A percentile compares a stretch with the other conserved stretches of the same genome.
Evolutionary conservation across 495 filamentous ascomycete species (phyloP).

Genomic region (Aspergillus egyptiacus): DNA sequence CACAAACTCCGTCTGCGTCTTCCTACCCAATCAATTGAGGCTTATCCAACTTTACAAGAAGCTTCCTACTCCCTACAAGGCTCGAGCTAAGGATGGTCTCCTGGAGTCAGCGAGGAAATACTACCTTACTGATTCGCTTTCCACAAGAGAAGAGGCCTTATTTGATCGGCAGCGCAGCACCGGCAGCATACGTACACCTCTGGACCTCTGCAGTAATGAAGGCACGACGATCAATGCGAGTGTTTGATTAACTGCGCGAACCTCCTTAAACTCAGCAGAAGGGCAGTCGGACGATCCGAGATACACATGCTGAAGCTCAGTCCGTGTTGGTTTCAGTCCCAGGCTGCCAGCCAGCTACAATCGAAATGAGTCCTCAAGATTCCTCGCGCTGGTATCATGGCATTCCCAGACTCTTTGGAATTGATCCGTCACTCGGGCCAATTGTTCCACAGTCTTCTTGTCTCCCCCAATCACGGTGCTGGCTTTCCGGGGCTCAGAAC

Average conservation of each 20-base stretch:
- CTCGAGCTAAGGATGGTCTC: too few relatives aligned
- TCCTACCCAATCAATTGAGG: neutral
- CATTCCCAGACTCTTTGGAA: neutral
- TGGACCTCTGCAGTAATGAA: too few relatives aligned
- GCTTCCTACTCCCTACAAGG: too few relatives aligned
- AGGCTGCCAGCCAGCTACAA: too few relatives aligned
- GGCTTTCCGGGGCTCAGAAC: neutral
- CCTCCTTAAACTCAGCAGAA: neutral
- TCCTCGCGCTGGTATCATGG: neutral
- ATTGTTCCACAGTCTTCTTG: neutral
- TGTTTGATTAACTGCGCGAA: neutral
- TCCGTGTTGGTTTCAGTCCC: too few relatives aligned
- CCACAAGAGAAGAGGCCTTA: neutral
- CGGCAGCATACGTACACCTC: slow-evolving; percentile 3
- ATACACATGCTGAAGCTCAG: neutral
- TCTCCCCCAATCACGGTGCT: neutral
- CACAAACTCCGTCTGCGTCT: neutral
- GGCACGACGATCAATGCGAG: slow-evolving; percentile 2
- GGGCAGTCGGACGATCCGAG: neutral
- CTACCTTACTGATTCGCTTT: too few relatives aligned
- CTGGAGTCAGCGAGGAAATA: too few relatives aligned
- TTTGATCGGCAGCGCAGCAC: slow-evolving; percentile 1
- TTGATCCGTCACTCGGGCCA: neutral
- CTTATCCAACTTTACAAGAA: neutral
- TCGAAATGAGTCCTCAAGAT: too few relatives aligned